A percentile compares a stretch with the other conserved stretches of the same genome.
Evolutionary conservation across 192 early-diverging fungal genomes (phyloP).

Genomic region (Allomyces javanicus): DNA sequence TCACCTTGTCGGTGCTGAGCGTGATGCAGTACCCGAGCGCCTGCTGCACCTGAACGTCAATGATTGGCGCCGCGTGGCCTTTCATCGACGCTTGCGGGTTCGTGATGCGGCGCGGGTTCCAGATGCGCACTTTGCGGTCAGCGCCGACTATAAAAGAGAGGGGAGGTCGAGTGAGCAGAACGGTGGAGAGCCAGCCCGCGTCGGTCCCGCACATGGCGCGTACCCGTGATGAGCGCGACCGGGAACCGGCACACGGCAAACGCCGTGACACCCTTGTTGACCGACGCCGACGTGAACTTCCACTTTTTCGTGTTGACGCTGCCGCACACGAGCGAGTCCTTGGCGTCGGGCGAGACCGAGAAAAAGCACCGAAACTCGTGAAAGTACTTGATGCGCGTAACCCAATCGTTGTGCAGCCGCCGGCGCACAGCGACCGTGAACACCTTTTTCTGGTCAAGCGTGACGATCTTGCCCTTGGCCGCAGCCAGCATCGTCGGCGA

Average conservation of each 20-base stretch:
- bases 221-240: conserved; percentile 23
- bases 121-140: conserved; percentile 26
- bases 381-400: conserved; percentile 20
- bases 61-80: conserved; percentile 26
- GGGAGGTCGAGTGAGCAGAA: background rate
- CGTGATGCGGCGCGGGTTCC: conserved; percentile 27
- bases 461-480: background rate
- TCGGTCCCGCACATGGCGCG: background rate
- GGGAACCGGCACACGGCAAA: conserved; percentile 25
- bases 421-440: conserved; percentile 8
- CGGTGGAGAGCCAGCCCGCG: too few species aligned
- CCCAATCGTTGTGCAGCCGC: conserved; percentile 32
- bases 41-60: conserved; percentile 19
- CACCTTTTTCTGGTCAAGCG: background rate
- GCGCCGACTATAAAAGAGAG: background rate
- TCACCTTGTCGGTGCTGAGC: conserved; percentile 19
- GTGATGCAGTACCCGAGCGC: conserved; percentile 21
- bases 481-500: background rate
- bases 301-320: conserved; percentile 18
- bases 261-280: conserved; percentile 24
- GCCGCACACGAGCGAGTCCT: conserved; percentile 25
- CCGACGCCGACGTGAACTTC: conserved; percentile 12
- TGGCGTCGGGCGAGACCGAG: conserved; percentile 24
- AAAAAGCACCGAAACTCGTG: conserved; percentile 24
- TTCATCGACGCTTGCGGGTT: conserved; percentile 21